Evolutionary conservation across 768 basidiomycete genomes (phyloP).

Genomic region (Leccinum obscurum): DNA sequence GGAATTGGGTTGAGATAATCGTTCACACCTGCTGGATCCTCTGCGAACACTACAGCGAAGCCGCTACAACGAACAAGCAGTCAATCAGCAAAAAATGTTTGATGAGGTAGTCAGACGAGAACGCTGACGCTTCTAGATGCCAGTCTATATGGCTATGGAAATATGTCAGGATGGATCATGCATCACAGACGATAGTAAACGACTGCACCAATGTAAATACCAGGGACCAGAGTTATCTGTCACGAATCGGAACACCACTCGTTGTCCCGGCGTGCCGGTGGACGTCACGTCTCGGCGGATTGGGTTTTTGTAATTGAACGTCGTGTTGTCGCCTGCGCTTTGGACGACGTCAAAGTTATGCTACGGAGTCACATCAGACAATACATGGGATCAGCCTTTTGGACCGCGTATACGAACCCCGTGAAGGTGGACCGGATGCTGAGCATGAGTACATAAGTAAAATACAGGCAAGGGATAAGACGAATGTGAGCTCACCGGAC

Average conservation of each 20-base stretch:
- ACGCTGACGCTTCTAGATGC: conserved; percentile 27
- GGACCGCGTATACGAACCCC: not conserved
- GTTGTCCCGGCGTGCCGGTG: not conserved
- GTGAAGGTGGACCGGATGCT: not conserved
- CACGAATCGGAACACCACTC: not conserved
- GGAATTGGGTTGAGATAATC: conserved; percentile 16
- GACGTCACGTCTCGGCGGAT: not conserved
- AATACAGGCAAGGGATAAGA: not conserved
- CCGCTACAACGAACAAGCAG: conserved; percentile 17
- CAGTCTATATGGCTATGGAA: conserved; percentile 30
- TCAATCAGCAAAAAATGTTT: not conserved
- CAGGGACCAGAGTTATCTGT: not conserved
- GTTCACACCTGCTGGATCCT: conserved; percentile 22
- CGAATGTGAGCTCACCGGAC: not conserved
- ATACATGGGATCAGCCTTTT: not conserved
- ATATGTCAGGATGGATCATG: not conserved
- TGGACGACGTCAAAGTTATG: not conserved
- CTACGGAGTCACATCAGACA: not conserved
- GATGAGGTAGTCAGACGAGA: not conserved
- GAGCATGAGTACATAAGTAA: not conserved
- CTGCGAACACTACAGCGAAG: conserved; percentile 29
- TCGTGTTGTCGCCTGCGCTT: not conserved
- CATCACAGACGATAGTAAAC: not conserved
- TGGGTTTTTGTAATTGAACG: not conserved
- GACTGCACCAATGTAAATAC: conserved; percentile 32